phyloP scores from a whole-genome alignment of 129 eudicot genomes.

The Sambucus nigra region DNA sequence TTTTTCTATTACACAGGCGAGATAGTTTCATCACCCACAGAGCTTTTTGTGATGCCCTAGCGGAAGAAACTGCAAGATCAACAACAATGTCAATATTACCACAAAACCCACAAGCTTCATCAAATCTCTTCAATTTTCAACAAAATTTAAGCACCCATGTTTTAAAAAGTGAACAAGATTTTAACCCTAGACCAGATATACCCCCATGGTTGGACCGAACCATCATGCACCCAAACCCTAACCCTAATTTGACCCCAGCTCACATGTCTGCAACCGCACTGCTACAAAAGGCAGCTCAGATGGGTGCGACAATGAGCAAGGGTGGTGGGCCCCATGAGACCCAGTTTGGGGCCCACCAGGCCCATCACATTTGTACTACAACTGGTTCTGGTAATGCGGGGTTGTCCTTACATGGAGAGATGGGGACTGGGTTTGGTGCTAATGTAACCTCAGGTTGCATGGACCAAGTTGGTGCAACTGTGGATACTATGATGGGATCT shows the following conservation, averaged over 20 bases:
- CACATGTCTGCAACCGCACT: slow-evolving; percentile 73
- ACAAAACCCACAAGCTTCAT: slow-evolving; percentile 23
- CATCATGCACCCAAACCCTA: slow-evolving; percentile 25
- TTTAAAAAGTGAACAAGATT: slow-evolving; percentile 52
- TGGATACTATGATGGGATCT: slow-evolving; percentile 19
- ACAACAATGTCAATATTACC: slow-evolving; percentile 4
- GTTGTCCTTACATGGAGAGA: slow-evolving; percentile 40
- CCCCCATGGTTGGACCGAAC: slow-evolving; percentile 19
- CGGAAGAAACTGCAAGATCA: slow-evolving; percentile 55
- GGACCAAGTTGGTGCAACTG: slow-evolving; percentile 35
- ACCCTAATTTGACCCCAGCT: slow-evolving; percentile 23
- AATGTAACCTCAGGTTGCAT: slow-evolving; percentile 34
- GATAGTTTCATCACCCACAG: slow-evolving; percentile 81
- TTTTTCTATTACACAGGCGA: too few species aligned
- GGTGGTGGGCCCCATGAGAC: slow-evolving; percentile 1
- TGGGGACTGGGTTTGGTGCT: slow-evolving; percentile 17
- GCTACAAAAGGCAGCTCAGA: too few species aligned
- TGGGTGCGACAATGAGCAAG: slow-evolving; percentile 58
- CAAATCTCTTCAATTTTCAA: slow-evolving; percentile 3
- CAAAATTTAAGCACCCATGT: too few species aligned
- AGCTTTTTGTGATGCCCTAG: too few species aligned
- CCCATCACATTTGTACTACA: slow-evolving; percentile 54
- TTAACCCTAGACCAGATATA: too few species aligned
- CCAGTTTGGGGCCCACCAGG: too few species aligned
- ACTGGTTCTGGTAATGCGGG: slow-evolving; percentile 34